These are phyloP conservation scores for Cryomyces antarcticus DNA, from an alignment of 495 filamentous ascomycete species.

Conservation along the genomic window DNA sequence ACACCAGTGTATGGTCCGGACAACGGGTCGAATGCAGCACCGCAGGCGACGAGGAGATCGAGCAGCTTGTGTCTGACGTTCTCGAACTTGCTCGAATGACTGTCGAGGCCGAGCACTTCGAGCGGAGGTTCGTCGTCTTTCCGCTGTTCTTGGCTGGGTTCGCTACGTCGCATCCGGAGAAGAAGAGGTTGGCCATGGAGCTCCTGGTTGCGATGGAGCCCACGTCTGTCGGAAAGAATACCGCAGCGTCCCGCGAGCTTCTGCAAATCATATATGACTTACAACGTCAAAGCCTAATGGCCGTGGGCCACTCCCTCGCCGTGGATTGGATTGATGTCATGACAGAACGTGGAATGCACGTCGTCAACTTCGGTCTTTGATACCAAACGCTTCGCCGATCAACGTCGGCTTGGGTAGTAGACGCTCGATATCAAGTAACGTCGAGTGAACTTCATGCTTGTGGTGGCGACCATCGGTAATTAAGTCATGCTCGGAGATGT, in stretches of 20 bases:
- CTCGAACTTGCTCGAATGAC: constrained; percentile 23
- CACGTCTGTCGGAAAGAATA: constrained; percentile 30
- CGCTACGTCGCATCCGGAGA: constrained; percentile 19
- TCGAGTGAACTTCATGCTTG: no score
- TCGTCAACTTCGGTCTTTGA: constrained; percentile 26
- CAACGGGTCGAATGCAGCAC: constrained; percentile 22
- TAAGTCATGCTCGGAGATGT: no score
- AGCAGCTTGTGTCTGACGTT: constrained; percentile 24
- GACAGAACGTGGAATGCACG: constrained; percentile 20
- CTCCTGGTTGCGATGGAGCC: constrained; percentile 30
- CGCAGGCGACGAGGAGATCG: constrained; percentile 21
- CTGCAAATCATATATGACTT: constrained; percentile 37
- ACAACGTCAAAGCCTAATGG: constrained; percentile 49
- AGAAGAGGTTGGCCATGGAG: constrained; percentile 29
- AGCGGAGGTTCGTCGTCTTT: constrained; percentile 31
- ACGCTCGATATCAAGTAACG: no score
- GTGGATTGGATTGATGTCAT: constrained; percentile 29
- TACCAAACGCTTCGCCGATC: no score
- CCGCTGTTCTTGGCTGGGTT: constrained; percentile 36
- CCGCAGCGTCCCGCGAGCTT: constrained; percentile 25
- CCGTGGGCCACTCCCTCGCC: constrained; percentile 18
- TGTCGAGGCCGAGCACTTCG: constrained; percentile 12
- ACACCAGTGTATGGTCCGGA: constrained; percentile 12
- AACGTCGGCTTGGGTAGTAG: no score
- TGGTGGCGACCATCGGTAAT: no score